Conservation (phyloP, 345 rosid genomes). For the Melaleuca quinquenervia region DNA sequence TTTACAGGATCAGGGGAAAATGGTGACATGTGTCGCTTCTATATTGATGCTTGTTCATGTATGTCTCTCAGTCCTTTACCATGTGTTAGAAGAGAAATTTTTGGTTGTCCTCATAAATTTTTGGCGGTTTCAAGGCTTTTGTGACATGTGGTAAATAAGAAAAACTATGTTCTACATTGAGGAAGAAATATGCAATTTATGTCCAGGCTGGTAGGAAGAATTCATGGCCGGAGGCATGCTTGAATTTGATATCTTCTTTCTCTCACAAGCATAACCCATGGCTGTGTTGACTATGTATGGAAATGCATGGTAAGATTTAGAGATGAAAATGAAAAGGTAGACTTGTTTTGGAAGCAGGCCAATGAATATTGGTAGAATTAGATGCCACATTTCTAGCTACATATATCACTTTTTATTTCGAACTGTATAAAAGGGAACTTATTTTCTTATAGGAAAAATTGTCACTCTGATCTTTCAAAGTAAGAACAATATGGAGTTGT, state of each 20-base stretch:
- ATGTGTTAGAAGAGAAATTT: background rate
- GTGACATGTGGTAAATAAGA: background rate
- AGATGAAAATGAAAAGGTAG: background rate
- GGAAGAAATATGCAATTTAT: background rate
- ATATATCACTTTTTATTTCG: background rate
- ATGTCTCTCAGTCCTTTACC: background rate
- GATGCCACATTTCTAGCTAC: background rate
- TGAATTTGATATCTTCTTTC: background rate
- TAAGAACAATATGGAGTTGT: background rate
- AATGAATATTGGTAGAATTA: background rate
- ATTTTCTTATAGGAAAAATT: background rate
- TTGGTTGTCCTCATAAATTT: background rate
- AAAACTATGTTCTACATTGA: background rate
- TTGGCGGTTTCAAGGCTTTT: background rate
- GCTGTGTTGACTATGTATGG: background rate
- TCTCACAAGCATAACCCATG: background rate
- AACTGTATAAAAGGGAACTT: background rate
- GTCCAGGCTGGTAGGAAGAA: background rate
- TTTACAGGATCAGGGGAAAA: background rate
- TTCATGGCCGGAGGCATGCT: background rate
- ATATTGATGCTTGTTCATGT: background rate
- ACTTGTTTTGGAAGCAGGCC: background rate
- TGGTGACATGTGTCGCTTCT: background rate
- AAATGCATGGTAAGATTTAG: background rate
- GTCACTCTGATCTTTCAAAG: background rate